Base-by-base conservation (phyloP, 441 rosid genomes). In the Pelargonium fulgidum region DNA sequence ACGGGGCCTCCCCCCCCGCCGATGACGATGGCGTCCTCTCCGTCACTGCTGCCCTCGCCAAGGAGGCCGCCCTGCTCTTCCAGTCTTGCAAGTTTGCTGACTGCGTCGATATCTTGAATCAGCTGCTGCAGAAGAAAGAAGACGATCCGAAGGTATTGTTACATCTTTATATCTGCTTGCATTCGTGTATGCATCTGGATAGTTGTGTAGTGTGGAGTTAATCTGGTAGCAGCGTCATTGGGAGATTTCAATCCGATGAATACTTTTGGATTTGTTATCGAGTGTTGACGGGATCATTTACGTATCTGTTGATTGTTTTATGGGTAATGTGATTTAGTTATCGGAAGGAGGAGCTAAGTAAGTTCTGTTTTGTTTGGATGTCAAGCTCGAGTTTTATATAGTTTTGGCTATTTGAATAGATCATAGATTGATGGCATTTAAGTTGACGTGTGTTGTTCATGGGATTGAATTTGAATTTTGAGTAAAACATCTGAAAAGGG, bases 141-240 rank as follows among this genome's bases (percentile, higher is more conserved):
- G 79, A 83, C 81, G 98, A 95, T 86, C 96, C 92, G 3, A 95
- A 89, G 91, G 98, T 90, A 42, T 39, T 73, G 58, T 69, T 58
- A 4, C 42, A 14, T 68, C 48, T 45, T 3, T 17, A 3, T 48
- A 11, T 50, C 16, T 65, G 3, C 56, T 11, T 36, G 12, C 17
- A 26, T 70, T 4, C 29, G 11, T 12, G 11, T 65, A 47, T 50
- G 6, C 20, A 50, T 50, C 58, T n/a, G 17, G 39, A 33, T 33
- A 33, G 39, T 33, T 33, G 39, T 33, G 0, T 33, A 33, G 39
- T 16, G 58, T n/a, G 17, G 58, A 50, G 58, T 50, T 50, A n/a
- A 50, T 50, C 17, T n/a, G n/a, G 58, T 14, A n/a, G 58, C 16
- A 50, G 58, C 5, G 62, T 56, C 26, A 56, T 56, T 56, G 62